phyloP scores from a whole-genome alignment of 2,329 filamentous ascomycete genomes.

The Sordariomycetes sp. region DNA sequence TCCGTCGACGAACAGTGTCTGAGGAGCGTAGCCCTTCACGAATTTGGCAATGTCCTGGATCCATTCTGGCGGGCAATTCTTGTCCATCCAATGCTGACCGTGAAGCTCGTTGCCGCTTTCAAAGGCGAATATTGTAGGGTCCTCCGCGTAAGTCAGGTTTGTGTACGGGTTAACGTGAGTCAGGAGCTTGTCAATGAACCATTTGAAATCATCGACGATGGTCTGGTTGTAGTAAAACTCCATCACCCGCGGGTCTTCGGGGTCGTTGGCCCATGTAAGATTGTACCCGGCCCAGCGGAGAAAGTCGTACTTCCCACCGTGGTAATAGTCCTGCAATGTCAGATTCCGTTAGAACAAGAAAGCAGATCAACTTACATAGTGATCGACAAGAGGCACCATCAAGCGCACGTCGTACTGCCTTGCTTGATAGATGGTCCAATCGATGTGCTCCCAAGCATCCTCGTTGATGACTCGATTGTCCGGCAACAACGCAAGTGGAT shows the following conservation, averaged over 20 bases:
- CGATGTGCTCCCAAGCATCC: slow-evolving; percentile 32
- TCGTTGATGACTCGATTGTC: slow-evolving; percentile 27
- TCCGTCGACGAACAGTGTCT: slow-evolving; percentile 36
- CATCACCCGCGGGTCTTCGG: slow-evolving; percentile 25
- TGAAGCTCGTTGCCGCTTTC: slow-evolving; percentile 39
- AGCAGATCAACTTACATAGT: slow-evolving; percentile 23
- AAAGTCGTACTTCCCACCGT: slow-evolving; percentile 39
- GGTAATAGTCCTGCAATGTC: slow-evolving; percentile 31
- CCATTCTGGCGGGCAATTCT: slow-evolving; percentile 32
- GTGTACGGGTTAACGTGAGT: slow-evolving; percentile 36
- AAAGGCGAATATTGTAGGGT: slow-evolving; percentile 39
- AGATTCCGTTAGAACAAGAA: neutral
- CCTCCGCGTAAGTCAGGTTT: slow-evolving; percentile 34
- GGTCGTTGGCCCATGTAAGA: slow-evolving; percentile 22
- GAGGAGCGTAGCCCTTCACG: slow-evolving; percentile 31
- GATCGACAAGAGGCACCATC: slow-evolving; percentile 34
- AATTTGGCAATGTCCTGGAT: slow-evolving; percentile 28
- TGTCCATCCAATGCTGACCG: slow-evolving; percentile 16
- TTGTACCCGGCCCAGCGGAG: slow-evolving; percentile 34
- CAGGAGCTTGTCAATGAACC: slow-evolving; percentile 31
- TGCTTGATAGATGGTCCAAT: slow-evolving; percentile 38
- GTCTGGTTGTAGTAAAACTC: slow-evolving; percentile 35
- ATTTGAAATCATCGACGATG: slow-evolving; percentile 33
- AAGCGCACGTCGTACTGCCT: slow-evolving; percentile 31
- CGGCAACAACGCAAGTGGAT: slow-evolving; percentile 36